Base-by-base conservation (phyloP, 2,329 filamentous ascomycete species). In the Trichoderma sp. region DNA sequence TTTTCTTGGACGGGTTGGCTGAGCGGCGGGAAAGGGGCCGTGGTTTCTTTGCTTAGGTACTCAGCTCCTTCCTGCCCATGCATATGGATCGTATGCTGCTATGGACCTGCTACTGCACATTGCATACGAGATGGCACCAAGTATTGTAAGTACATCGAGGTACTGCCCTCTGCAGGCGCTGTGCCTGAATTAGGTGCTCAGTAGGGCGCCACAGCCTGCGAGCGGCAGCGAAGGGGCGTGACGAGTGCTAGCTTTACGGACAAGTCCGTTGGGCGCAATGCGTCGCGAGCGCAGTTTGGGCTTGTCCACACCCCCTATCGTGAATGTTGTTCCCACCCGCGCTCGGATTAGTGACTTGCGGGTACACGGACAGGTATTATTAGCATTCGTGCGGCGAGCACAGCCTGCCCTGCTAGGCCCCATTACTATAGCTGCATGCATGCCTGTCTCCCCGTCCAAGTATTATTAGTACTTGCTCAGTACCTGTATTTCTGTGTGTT, bases 371-470 rank as follows among this genome's bases (percentile, higher is more conserved):
- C n/a, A 53, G 47, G 53, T 57, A 72, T 72, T 72, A 72, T 72
- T 72, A 72, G 71, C 71, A 72, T 68, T 71, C 70, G 63, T 66
- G 63, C 61, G 63, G 43, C 47, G 47, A 57, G 60, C 70, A 71
- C 71, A 69, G 71, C 64, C 70, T 68, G 57, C 21, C 36, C 53
- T 34, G 62, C 47, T 28, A 47, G 43, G 36, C 32, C 15, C 53
- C 66, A 61, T 43, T 26, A 3, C 39, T 53, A n/a, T 11, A 39
- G 9, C 39, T 53, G 28, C 15, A 39, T 60, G 57, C 67, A 70
- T 69, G 66, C 66, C 24, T 69, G 56, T 51, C 57, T 24, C 43
- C 43, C 6, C 11, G 47, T 53, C 47, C 47, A 24, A 24, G 47
- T 53, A 43, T 43, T 43, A 21, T 51, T 21, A 51, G 43, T 51